Conservation (phyloP, 2,329 filamentous ascomycete genomes). For the Didymella segeticola region DNA sequence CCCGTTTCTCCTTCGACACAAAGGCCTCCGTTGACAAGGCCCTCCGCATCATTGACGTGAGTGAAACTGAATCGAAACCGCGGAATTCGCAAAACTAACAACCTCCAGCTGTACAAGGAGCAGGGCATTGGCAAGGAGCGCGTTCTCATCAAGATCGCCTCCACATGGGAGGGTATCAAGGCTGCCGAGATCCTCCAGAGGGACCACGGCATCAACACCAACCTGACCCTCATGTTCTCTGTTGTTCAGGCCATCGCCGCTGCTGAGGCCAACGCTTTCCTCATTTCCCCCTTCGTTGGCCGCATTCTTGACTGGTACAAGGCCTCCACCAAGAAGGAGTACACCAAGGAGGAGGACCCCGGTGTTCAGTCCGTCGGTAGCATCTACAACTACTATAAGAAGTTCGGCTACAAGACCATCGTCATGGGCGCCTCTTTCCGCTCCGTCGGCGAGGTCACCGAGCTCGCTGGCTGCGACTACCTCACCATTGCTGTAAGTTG, state of each 20-base stretch:
- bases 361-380: slow-evolving; percentile 90
- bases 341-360: slow-evolving; percentile 87
- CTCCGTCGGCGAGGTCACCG: slow-evolving; percentile 94
- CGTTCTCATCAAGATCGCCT: slow-evolving; percentile 97
- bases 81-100: slow-evolving; percentile 24
- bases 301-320: slow-evolving; percentile 99
- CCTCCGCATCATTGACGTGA: slow-evolving; percentile 92
- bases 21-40: slow-evolving; percentile 94
- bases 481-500: slow-evolving; percentile 88
- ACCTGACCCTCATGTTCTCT: slow-evolving; percentile 99
- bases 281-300: slow-evolving; percentile 99
- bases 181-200: slow-evolving; percentile 95
- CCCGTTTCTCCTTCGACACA: slow-evolving; percentile 93
- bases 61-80: slow-evolving; percentile 37
- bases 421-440: slow-evolving; percentile 99
- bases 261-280: slow-evolving; percentile 92
- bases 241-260: slow-evolving; percentile 91
- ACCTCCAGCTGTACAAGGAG: slow-evolving; percentile 84
- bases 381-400: slow-evolving; percentile 99
- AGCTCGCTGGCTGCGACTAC: slow-evolving; percentile 98
- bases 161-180: slow-evolving; percentile 99
- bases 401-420: slow-evolving; percentile 98
- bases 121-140: slow-evolving; percentile 92
- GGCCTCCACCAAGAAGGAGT: slow-evolving; percentile 92
- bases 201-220: slow-evolving; percentile 96